Evolutionary conservation across 2,329 filamentous ascomycete genomes (phyloP), one percentile per base, ranked within the genome.

Genomic region (Epichloe aotearoae): DNA sequence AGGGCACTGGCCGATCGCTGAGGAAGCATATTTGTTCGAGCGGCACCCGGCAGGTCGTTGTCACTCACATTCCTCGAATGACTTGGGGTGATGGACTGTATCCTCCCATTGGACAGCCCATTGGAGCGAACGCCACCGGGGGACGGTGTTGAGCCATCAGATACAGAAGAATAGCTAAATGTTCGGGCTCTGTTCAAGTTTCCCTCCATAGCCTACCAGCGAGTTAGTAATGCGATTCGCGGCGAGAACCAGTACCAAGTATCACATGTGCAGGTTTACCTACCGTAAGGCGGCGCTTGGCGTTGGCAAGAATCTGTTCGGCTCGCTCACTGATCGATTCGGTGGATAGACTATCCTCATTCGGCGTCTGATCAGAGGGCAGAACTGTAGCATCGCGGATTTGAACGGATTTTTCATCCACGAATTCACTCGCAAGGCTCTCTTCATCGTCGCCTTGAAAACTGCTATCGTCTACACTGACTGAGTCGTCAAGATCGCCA

Each of bases 301-400:
- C 91, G 67, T 95, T 95, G 51, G 89, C 88, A 50, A 97, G 74
- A 62, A 96, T 96, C 61, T 90, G 76, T 64, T 96, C 90, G 1
- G 90, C 90, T 59, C 88, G 80, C 57, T 84, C 83, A 64, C 88
- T 91, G 55, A 95, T 69, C 23, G 86, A 82, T 15, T 77, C 82
- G 46, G 86, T 87, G 3, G 87, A 87, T 59, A 84, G 80, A 43
- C 76, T 74, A 50, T 85, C 78, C 51, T 82, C 79, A 26, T 51
- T 55, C 26, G 53, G 40, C 3, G 53, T 53, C 46, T 57, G 56
- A 19, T 50, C 52, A 19, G 55, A 53, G 26, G 55, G 39, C 36
- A 52, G 51, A 36, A 49, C 54, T 10, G 47, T 43, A 46, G 50
- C 36, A 47, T 30, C 52, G 23, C 55, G 56, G 41, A 51, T 56